Conservation (phyloP, 2,329 filamentous ascomycete species). For the Bipolaris bicolor region DNA sequence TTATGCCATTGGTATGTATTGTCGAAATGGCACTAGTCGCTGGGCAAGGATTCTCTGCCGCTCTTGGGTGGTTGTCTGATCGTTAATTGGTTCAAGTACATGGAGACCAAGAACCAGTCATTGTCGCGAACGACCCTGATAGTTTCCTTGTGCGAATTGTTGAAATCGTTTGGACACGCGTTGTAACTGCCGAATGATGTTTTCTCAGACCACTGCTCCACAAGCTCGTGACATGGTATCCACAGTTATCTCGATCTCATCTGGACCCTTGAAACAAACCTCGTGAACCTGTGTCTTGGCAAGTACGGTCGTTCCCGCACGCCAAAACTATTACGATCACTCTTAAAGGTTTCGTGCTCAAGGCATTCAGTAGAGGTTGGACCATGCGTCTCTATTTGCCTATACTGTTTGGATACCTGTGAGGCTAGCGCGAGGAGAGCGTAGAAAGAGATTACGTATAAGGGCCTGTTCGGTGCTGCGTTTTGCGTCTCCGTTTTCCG, state of each 20-base stretch:
- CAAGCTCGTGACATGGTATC: not conserved
- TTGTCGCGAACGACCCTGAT: slow-evolving; percentile 15
- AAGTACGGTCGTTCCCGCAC: too few relatives aligned
- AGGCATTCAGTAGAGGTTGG: too few relatives aligned
- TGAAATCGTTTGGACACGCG: slow-evolving; percentile 8
- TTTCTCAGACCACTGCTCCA: not conserved
- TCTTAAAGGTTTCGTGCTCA: too few relatives aligned
- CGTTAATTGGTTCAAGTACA: slow-evolving; percentile 18
- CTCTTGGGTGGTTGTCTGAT: slow-evolving; percentile 16
- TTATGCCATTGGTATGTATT: slow-evolving; percentile 10
- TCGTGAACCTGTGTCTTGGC: not conserved
- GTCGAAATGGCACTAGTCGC: slow-evolving; percentile 1
- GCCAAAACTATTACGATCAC: too few relatives aligned
- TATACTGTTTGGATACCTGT: too few relatives aligned
- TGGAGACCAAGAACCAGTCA: slow-evolving; percentile 16
- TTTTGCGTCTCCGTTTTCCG: too few relatives aligned
- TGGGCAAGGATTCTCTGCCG: slow-evolving; percentile 18
- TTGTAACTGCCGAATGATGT: not conserved
- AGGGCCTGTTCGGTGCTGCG: too few relatives aligned
- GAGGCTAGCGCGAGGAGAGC: too few relatives aligned
- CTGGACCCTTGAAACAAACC: too few relatives aligned
- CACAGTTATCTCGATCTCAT: not conserved
- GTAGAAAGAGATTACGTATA: too few relatives aligned
- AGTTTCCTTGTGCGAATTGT: slow-evolving; percentile 15
- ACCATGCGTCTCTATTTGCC: too few relatives aligned